A percentile compares a stretch with the other conserved stretches of the same genome.
Conservation (phyloP, 2,329 filamentous ascomycete species). For the Epicoccum sorghinum region DNA sequence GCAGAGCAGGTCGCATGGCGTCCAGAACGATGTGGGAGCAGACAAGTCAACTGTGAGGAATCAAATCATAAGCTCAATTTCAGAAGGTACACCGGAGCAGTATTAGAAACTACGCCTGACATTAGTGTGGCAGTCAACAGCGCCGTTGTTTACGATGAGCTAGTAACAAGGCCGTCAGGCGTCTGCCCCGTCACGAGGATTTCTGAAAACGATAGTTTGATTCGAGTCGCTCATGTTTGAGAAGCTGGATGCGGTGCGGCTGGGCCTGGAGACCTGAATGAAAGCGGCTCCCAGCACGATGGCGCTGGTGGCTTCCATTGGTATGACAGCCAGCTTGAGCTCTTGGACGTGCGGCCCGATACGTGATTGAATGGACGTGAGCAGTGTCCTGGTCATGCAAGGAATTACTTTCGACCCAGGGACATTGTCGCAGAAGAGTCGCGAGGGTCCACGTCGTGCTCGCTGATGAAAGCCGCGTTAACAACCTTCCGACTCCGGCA, state of each 20-base stretch:
- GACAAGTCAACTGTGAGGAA: neutral
- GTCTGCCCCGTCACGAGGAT: slow-evolving; percentile 17
- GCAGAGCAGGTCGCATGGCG: slow-evolving; percentile 9
- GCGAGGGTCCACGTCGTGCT: neutral
- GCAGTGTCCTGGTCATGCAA: slow-evolving; percentile 18
- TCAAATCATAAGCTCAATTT: neutral
- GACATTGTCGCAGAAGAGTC: slow-evolving; percentile 12
- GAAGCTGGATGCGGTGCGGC: slow-evolving; percentile 19
- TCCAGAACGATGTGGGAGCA: neutral
- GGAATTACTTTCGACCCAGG: slow-evolving; percentile 9
- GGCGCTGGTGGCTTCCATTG: slow-evolving; percentile 36
- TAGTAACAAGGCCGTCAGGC: slow-evolving; percentile 15
- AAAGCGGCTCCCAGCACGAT: slow-evolving; percentile 32
- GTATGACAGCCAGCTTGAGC: slow-evolving; percentile 32
- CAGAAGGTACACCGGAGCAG: neutral
- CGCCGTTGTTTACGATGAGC: slow-evolving; percentile 17
- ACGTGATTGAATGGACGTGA: slow-evolving; percentile 15
- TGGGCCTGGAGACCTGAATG: slow-evolving; percentile 24
- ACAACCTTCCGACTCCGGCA: slow-evolving; percentile 12
- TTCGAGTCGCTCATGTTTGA: slow-evolving; percentile 16
- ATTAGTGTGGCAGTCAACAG: slow-evolving; percentile 6
- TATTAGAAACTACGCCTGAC: neutral
- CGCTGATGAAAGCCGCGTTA: slow-evolving; percentile 6
- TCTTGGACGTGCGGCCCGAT: slow-evolving; percentile 12
- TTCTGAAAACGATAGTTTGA: slow-evolving; percentile 23